These are phyloP conservation scores for Rhododendron kiyosumense DNA, from an alignment of 148 eudicot species.

Conservation along the genomic window DNA sequence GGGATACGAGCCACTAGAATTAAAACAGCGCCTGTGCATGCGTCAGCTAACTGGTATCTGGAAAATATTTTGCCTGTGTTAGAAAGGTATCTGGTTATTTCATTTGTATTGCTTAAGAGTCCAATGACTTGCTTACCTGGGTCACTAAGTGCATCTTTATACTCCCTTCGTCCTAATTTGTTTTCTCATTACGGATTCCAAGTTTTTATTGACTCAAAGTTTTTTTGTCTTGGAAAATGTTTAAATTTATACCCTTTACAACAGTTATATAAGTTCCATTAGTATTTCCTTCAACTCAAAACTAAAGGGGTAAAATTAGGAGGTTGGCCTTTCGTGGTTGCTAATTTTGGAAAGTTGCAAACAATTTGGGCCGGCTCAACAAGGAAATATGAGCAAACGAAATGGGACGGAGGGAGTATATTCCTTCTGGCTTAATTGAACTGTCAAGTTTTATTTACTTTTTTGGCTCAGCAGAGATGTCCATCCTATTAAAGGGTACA, in stretches of 20 bases:
- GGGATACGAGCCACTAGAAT: conserved; percentile 89
- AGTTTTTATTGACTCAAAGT: not conserved
- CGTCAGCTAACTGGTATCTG: conserved; percentile 84
- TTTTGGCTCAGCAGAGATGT: not conserved
- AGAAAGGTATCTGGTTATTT: conserved; percentile 50
- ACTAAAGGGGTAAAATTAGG: no score
- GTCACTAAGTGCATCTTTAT: not conserved
- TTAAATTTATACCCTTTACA: not conserved
- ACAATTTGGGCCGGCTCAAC: no score
- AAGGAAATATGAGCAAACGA: no score
- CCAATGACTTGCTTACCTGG: not conserved
- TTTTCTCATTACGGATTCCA: not conserved
- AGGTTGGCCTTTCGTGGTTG: no score
- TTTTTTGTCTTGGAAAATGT: not conserved
- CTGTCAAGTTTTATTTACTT: not conserved
- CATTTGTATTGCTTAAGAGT: conserved; percentile 4
- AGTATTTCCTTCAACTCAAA: no score
- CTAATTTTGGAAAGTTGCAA: no score
- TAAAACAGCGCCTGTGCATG: conserved; percentile 92
- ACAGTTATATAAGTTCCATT: not conserved
- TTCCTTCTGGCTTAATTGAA: not conserved
- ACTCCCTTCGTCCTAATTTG: not conserved
- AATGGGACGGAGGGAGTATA: no score
- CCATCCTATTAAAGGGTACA: not conserved
- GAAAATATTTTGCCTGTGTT: conserved; percentile 81